Evolutionary conservation across 2,329 filamentous ascomycete species (phyloP), one percentile per base, ranked within the genome.

Genomic region (Neofusicoccum sp.): DNA sequence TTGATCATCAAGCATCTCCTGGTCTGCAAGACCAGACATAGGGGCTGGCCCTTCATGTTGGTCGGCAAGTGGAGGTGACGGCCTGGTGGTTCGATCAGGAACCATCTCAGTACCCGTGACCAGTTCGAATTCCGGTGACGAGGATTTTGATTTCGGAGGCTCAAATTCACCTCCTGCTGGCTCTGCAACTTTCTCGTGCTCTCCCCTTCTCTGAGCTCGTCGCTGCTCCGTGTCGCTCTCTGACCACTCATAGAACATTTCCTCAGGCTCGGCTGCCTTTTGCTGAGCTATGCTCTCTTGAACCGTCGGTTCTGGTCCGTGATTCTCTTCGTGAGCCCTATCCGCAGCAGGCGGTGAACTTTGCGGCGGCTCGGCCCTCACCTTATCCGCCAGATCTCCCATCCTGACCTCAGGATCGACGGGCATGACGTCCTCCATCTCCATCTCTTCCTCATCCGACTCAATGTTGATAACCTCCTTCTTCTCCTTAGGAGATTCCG

Each of bases 401-500:
- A 80, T 78, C 20, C 65, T 70, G 14, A 74, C 36, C 48, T 71
- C 64, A 8, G 63, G 26, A n/a, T 75, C 72, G 51, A 68, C 67
- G 6, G 68, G 60, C 12, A 70, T 49, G 6, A 72, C 66, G 63
- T 75, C 72, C 30, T 73, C 70, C 70, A 73, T 74, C 26, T 67
- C 64, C 48, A 63, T 45, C 14, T 69, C 63, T 26, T 81, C 82
- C 36, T 79, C 80, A 24, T 82, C 83, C 45, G 86, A 88, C 31
- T 84, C 82, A 38, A 91, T 84, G 62, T 86, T 80, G 56, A 90
- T 82, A 9, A 87, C 73, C 1, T 80, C 80, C 48, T 76, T 75
- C 26, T 69, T 75, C 45, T 81, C 76, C 12, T 78, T 72, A 14
- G 73, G 68, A 2, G 74, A 68, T 14, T 48, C 34, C 11, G 69